Evolutionary conservation across 2,329 filamentous ascomycete species (phyloP).

Genomic region (Biscogniauxia sp.): DNA sequence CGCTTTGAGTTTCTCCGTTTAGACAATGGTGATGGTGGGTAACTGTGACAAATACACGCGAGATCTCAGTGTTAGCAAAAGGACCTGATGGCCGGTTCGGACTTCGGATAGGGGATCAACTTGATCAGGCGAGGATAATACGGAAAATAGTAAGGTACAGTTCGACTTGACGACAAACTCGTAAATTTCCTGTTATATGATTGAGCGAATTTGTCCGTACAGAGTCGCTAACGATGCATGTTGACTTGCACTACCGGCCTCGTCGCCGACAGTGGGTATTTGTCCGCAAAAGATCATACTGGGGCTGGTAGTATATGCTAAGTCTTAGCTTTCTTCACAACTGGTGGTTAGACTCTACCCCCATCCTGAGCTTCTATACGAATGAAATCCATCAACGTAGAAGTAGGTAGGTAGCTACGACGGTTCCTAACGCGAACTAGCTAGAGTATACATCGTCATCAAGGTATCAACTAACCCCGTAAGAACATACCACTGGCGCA

Average conservation of each 20-base stretch:
- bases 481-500: neutral
- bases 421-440: neutral
- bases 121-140: neutral
- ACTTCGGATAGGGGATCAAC: neutral
- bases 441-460: neutral
- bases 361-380: neutral
- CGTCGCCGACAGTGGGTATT: neutral
- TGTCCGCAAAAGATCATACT: neutral
- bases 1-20: neutral
- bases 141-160: neutral
- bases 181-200: neutral
- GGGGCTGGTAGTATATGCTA: neutral
- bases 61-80: neutral
- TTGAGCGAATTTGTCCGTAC: neutral
- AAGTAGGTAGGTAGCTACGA: neutral
- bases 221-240: neutral
- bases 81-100: neutral
- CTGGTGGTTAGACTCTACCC: neutral
- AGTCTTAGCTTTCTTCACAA: neutral
- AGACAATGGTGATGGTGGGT: neutral
- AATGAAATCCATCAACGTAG: neutral
- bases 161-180: neutral
- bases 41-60: neutral
- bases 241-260: neutral
- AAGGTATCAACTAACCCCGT: neutral